Evolutionary conservation across 306 rosid species (phyloP).

Genomic region (Ammopiptanthus mongolicus): DNA sequence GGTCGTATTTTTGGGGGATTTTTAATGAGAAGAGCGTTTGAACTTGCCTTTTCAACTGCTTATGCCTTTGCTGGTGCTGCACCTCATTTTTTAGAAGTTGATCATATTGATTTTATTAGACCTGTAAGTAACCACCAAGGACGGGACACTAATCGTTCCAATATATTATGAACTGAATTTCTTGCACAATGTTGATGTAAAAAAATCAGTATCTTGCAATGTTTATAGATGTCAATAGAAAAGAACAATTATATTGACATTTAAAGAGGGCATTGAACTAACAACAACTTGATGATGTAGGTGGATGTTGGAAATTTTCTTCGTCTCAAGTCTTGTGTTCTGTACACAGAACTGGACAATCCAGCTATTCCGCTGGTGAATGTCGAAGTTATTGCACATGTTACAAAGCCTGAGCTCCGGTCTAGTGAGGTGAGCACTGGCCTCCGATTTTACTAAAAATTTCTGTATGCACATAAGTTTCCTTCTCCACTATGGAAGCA

Average conservation of each 20-base stretch:
- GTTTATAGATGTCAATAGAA: background rate
- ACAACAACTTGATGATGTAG: constrained; percentile 41
- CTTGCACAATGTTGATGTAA: background rate
- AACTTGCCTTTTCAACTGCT: constrained; percentile 78
- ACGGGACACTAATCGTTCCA: background rate
- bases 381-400: constrained; percentile 82
- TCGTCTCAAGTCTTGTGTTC: constrained; percentile 76
- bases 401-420: constrained; percentile 76
- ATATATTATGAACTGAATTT: constrained; percentile 1
- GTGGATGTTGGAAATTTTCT: constrained; percentile 90
- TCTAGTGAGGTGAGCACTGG: constrained; percentile 64
- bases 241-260: background rate
- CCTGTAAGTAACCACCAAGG: constrained; percentile 54
- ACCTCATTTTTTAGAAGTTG: constrained; percentile 83
- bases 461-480: background rate
- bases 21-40: constrained; percentile 87
- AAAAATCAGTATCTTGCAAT: background rate
- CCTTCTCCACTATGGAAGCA: background rate
- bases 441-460: background rate
- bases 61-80: constrained; percentile 81
- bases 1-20: constrained; percentile 91
- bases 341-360: constrained; percentile 67
- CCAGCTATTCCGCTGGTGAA: constrained; percentile 56
- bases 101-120: constrained; percentile 82
- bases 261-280: background rate